Conservation (phyloP, 2,329 filamentous ascomycete species). For the Paraphaeosphaeria minitans region DNA sequence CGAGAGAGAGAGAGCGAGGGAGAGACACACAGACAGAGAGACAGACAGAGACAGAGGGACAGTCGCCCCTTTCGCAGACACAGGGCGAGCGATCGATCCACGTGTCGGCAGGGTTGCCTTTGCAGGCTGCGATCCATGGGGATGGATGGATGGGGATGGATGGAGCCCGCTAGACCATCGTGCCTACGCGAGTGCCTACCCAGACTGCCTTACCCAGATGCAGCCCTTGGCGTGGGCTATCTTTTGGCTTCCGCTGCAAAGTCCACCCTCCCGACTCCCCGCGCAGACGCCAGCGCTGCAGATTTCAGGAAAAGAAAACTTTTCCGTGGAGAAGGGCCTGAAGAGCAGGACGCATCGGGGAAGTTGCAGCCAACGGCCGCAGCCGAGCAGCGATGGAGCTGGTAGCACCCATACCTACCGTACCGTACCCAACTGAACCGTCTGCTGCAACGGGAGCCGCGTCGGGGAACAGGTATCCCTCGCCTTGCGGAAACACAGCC, state of each 20-base stretch:
- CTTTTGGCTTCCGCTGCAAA: slow-evolving; percentile 31
- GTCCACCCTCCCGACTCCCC: slow-evolving; percentile 46
- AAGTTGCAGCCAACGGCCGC: slow-evolving; percentile 18
- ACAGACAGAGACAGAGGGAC: background rate
- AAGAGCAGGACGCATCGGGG: slow-evolving; percentile 21
- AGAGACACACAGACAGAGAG: too few relatives aligned
- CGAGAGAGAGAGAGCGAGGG: background rate
- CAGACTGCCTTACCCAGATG: too few relatives aligned
- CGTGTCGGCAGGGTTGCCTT: slow-evolving; percentile 15
- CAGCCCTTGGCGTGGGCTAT: slow-evolving; percentile 37
- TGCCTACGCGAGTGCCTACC: slow-evolving; percentile 25
- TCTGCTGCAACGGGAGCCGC: slow-evolving; percentile 21
- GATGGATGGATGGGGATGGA: slow-evolving; percentile 40
- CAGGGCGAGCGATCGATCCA: slow-evolving; percentile 11
- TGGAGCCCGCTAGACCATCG: slow-evolving; percentile 45
- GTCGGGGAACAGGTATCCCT: slow-evolving; percentile 25
- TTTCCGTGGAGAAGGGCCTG: slow-evolving; percentile 35
- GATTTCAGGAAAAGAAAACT: slow-evolving; percentile 33
- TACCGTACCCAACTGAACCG: slow-evolving; percentile 3
- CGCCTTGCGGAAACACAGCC: slow-evolving; percentile 18
- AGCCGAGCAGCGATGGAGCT: slow-evolving; percentile 25
- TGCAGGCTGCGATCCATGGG: slow-evolving; percentile 41
- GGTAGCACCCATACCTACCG: slow-evolving; percentile 1
- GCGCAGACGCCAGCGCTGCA: slow-evolving; percentile 37
- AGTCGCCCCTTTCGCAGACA: slow-evolving; percentile 5